Percentiles rank a stretch among this genome's conserved stretches.
Evolutionary conservation across 257 asterid genomes (phyloP).

Genomic region (Anisodus acutangulus): DNA sequence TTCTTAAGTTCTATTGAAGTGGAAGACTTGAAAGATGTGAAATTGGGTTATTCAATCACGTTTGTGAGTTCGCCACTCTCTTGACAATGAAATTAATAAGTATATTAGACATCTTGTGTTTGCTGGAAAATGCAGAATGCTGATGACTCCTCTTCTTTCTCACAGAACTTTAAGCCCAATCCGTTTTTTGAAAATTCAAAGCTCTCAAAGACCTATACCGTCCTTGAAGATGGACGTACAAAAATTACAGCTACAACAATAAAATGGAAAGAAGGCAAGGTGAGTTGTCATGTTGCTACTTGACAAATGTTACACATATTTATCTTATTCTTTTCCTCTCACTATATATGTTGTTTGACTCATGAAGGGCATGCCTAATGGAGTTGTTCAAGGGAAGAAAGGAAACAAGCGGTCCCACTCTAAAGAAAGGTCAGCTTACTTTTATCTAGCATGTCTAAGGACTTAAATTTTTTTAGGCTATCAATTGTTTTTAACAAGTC

Average conservation of each 20-base stretch:
- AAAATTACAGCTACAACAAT: slow-evolving; percentile 81
- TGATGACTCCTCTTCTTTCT: slow-evolving; percentile 14
- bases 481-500: neutral
- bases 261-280: slow-evolving; percentile 97
- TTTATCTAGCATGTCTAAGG: slow-evolving; percentile 13
- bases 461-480: neutral
- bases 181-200: slow-evolving; percentile 86
- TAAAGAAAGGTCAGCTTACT: slow-evolving; percentile 76
- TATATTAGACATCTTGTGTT: neutral
- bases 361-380: slow-evolving; percentile 76
- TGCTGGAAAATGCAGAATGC: neutral
- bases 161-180: slow-evolving; percentile 78
- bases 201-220: slow-evolving; percentile 81
- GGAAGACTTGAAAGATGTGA: slow-evolving; percentile 90
- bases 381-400: slow-evolving; percentile 75
- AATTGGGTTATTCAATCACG: slow-evolving; percentile 86
- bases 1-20: slow-evolving; percentile 80
- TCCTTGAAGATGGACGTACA: slow-evolving; percentile 84
- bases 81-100: neutral
- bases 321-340: slow-evolving; percentile 27
- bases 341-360: slow-evolving; percentile 29
- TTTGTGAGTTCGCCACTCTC: slow-evolving; percentile 64
- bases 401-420: slow-evolving; percentile 74
- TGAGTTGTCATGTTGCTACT: slow-evolving; percentile 40
- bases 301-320: neutral